Conservation (phyloP, 1,139 yeast species). For the Debaryomyces nepalensis region DNA sequence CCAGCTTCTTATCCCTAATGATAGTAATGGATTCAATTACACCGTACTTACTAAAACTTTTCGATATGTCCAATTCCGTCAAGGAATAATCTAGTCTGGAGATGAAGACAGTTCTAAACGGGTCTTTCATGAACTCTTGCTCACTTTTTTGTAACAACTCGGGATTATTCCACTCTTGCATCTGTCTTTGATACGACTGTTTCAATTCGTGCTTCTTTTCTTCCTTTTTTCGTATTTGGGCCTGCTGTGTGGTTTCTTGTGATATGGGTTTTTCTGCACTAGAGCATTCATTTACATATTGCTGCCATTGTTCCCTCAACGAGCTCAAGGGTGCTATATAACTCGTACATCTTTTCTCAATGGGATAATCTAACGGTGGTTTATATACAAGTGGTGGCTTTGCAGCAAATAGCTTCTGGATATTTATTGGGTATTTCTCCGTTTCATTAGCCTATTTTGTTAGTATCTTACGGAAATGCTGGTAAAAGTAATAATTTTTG, state of each 20-base stretch:
- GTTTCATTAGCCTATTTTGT: conserved; percentile 18
- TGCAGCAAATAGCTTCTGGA: conserved; percentile 70
- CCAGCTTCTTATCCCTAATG: conserved; percentile 57
- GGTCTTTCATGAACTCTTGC: conserved; percentile 66
- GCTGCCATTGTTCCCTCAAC: conserved; percentile 37
- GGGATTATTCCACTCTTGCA: conserved; percentile 46
- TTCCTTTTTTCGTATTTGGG: conserved; percentile 27
- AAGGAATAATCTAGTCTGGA: conserved; percentile 68
- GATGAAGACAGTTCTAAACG: conserved; percentile 77
- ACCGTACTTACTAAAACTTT: conserved; percentile 68
- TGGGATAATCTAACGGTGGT: conserved; percentile 59
- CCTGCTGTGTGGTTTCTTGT: conserved; percentile 33
- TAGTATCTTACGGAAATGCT: conserved; percentile 5
- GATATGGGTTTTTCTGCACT: conserved; percentile 21
- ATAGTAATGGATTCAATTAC: conserved; percentile 69
- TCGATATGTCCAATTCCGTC: conserved; percentile 72
- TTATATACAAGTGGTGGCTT: conserved; percentile 65
- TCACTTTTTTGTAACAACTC: conserved; percentile 59
- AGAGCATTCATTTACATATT: conserved; percentile 34
- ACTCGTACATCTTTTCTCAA: conserved; percentile 54
- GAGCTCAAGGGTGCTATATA: conserved; percentile 56
- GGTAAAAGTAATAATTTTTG: too few species aligned
- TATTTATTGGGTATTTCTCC: conserved; percentile 64
- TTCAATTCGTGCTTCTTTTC: conserved; percentile 26
- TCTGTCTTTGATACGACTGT: conserved; percentile 42